Evolutionary conservation across 345 rosid genomes (phyloP).

Genomic region (Aurinia saxatilis): DNA sequence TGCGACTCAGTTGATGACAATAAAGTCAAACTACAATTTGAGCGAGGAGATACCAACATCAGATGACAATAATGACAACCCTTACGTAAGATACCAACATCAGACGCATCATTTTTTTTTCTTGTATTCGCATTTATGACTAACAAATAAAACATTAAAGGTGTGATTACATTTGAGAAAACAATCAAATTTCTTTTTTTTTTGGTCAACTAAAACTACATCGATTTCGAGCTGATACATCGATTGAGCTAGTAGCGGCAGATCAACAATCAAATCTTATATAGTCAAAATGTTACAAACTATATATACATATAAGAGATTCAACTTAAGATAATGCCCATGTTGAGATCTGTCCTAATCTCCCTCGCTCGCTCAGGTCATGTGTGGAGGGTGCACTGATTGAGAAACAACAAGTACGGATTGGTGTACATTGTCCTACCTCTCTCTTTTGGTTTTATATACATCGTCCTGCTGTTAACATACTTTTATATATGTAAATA

Average conservation of each 20-base stretch:
- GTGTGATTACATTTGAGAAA: neutral
- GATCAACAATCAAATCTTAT: neutral
- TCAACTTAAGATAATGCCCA: neutral
- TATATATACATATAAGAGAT: neutral
- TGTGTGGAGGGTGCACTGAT: constrained; percentile 23
- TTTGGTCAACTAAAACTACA: no score
- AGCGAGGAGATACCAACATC: no score
- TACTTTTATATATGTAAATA: neutral
- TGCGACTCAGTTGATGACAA: no score
- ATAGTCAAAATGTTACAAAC: neutral
- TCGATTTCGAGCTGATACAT: no score
- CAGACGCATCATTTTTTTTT: neutral
- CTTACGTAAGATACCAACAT: no score
- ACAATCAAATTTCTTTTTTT: no score
- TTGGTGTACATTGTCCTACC: constrained; percentile 22
- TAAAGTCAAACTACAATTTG: no score
- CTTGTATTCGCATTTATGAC: neutral
- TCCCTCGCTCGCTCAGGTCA: neutral
- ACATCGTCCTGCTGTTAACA: constrained; percentile 1
- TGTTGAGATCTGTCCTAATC: neutral
- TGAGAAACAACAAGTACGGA: constrained; percentile 23
- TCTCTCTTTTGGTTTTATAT: neutral
- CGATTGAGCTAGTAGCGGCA: no score
- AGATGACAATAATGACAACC: no score
- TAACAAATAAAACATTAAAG: neutral